These are phyloP conservation scores for Arctium minus DNA, from an alignment of 129 eudicot species.

Conservation along the genomic window DNA sequence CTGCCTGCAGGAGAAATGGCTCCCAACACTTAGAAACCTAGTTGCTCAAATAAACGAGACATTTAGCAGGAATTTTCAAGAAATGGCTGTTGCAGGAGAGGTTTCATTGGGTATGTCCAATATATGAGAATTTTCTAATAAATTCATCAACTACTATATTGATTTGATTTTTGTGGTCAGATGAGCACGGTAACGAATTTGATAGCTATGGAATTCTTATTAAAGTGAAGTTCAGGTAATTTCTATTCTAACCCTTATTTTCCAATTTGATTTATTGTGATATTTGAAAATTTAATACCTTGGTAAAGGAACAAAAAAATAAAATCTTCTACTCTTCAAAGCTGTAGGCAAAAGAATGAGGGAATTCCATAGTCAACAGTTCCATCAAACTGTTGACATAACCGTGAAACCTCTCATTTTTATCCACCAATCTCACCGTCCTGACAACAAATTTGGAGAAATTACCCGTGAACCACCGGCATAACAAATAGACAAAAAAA, in stretches of 20 bases:
- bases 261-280: background rate
- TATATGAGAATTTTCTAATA: background rate
- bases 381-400: too few species aligned
- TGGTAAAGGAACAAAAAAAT: background rate
- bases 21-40: slow-evolving; percentile 80
- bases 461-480: too few species aligned
- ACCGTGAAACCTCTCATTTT: too few species aligned
- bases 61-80: slow-evolving; percentile 84
- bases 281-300: background rate
- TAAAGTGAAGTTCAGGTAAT: slow-evolving; percentile 96
- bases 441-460: too few species aligned
- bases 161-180: slow-evolving; percentile 40
- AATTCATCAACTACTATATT: slow-evolving; percentile 10
- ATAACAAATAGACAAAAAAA: too few species aligned
- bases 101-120: slow-evolving; percentile 63
- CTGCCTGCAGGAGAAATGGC: slow-evolving; percentile 76
- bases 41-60: slow-evolving; percentile 81
- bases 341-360: too few species aligned
- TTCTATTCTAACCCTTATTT: background rate
- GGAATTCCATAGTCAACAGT: too few species aligned
- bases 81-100: slow-evolving; percentile 99
- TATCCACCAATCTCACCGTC: too few species aligned
- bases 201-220: slow-evolving; percentile 85
- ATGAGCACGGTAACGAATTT: slow-evolving; percentile 75
- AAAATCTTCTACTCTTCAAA: too few species aligned